Evolutionary conservation across 441 rosid species (phyloP).

Genomic region (Euphorbia celastroides): DNA sequence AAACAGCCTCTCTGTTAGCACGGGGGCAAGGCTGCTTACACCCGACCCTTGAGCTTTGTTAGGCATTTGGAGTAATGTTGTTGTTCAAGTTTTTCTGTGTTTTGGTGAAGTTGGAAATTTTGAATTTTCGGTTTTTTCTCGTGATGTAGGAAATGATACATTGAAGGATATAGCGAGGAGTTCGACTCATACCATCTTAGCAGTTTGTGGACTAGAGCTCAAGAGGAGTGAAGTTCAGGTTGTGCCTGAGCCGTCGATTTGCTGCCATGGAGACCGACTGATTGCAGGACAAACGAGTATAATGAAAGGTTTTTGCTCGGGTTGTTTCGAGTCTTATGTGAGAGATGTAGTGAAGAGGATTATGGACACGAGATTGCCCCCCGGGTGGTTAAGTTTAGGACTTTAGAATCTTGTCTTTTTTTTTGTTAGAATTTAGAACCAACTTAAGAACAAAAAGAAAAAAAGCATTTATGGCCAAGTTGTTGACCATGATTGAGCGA

Average conservation of each 20-base stretch:
- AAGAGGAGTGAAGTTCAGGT: conserved; percentile 54
- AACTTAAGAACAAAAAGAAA: neutral
- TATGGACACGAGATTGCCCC: conserved; percentile 66
- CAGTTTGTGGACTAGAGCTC: conserved; percentile 85
- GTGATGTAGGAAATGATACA: conserved; percentile 52
- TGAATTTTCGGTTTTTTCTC: neutral
- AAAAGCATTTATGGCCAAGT: no score
- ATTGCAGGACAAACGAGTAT: conserved; percentile 53
- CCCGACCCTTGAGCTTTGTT: no score
- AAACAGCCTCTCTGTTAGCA: no score
- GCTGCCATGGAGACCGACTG: conserved; percentile 51
- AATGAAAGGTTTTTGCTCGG: conserved; percentile 75
- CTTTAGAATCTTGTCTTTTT: conserved; percentile 27
- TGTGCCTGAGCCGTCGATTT: conserved; percentile 44
- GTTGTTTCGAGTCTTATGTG: conserved; percentile 82
- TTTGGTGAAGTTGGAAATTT: neutral
- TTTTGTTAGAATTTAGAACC: conserved; percentile 37
- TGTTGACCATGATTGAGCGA: no score
- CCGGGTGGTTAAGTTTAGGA: conserved; percentile 78
- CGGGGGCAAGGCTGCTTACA: no score
- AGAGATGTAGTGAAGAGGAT: conserved; percentile 78
- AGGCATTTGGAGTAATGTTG: no score
- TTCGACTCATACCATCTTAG: conserved; percentile 73
- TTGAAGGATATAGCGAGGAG: conserved; percentile 64
- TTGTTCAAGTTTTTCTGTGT: no score